Evolutionary conservation across 2,329 filamentous ascomycete species (phyloP).

Genomic region (Diplodia corticola): DNA sequence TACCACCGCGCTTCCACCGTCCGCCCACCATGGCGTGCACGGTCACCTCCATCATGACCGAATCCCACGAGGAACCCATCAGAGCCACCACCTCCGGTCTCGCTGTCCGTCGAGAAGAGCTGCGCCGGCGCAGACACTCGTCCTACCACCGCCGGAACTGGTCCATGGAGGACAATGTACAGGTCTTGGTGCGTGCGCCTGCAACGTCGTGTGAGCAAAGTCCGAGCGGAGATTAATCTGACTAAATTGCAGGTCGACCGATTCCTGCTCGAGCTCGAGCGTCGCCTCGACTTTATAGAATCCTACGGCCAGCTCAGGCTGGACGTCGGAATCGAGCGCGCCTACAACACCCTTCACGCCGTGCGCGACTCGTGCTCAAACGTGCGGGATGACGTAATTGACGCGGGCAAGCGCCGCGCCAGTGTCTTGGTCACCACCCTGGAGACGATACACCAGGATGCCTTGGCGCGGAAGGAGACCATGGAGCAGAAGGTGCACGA

Average conservation of each 20-base stretch:
- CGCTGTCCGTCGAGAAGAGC: conserved; percentile 32
- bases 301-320: conserved; percentile 80
- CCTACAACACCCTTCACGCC: conserved; percentile 81
- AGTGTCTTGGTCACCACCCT: conserved; percentile 91
- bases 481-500: conserved; percentile 89
- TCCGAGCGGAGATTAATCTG: conserved; percentile 28
- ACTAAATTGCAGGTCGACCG: conserved; percentile 64
- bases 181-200: conserved; percentile 40
- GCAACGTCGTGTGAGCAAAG: conserved; percentile 9
- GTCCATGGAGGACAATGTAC: conserved; percentile 51
- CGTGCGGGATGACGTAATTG: conserved; percentile 86
- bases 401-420: conserved; percentile 78
- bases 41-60: conserved; percentile 28
- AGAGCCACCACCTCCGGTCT: conserved; percentile 43
- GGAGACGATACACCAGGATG: conserved; percentile 83
- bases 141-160: conserved; percentile 49
- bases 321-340: conserved; percentile 79
- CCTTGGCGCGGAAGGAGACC: conserved; percentile 78
- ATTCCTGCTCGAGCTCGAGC: conserved; percentile 82
- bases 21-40: conserved; percentile 31
- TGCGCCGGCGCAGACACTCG: conserved; percentile 48
- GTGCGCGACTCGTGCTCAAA: conserved; percentile 86
- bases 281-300: conserved; percentile 84
- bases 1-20: not conserved
- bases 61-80: conserved; percentile 47